Conservation (phyloP, 768 basidiomycete genomes). For the Lepiota subincarnata region DNA sequence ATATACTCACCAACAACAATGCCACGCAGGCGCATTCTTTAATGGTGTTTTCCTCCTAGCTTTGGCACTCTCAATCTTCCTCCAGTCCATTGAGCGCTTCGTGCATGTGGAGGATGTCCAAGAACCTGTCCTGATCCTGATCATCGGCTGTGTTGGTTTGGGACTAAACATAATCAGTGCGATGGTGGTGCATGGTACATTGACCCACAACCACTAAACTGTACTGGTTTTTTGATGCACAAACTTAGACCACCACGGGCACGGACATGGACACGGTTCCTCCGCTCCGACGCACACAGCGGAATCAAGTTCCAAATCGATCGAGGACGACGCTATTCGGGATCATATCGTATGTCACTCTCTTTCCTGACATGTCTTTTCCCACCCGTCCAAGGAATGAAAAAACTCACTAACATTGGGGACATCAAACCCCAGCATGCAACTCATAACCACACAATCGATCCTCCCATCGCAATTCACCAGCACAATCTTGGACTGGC, state of each 20-base stretch:
- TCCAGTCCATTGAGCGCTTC: slow-evolving; percentile 53
- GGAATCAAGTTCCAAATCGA: slow-evolving; percentile 15
- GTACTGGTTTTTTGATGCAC: not conserved
- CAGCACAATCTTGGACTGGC: slow-evolving; percentile 42
- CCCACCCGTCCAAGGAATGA: not conserved
- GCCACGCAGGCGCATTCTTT: slow-evolving; percentile 43
- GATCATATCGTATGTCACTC: slow-evolving; percentile 26
- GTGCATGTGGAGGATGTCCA: slow-evolving; percentile 41
- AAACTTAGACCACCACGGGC: slow-evolving; percentile 27
- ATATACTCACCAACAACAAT: slow-evolving; percentile 7
- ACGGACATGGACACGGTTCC: slow-evolving; percentile 29
- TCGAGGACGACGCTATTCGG: slow-evolving; percentile 16
- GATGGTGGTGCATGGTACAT: slow-evolving; percentile 44
- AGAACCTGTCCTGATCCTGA: slow-evolving; percentile 40
- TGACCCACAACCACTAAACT: not conserved
- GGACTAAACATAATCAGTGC: slow-evolving; percentile 44
- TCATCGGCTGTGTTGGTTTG: slow-evolving; percentile 46
- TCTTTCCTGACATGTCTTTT: not conserved
- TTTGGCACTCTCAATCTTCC: slow-evolving; percentile 47
- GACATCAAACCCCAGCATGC: slow-evolving; percentile 36
- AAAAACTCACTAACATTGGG: not conserved
- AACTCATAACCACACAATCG: slow-evolving; percentile 42
- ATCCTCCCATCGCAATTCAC: slow-evolving; percentile 29
- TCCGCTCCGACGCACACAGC: slow-evolving; percentile 11
- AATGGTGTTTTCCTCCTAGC: slow-evolving; percentile 52